A percentile compares a stretch with the other conserved stretches of the same genome.
phyloP scores from a whole-genome alignment of 257 asterid genomes.

The Haberlea rhodopensis region DNA sequence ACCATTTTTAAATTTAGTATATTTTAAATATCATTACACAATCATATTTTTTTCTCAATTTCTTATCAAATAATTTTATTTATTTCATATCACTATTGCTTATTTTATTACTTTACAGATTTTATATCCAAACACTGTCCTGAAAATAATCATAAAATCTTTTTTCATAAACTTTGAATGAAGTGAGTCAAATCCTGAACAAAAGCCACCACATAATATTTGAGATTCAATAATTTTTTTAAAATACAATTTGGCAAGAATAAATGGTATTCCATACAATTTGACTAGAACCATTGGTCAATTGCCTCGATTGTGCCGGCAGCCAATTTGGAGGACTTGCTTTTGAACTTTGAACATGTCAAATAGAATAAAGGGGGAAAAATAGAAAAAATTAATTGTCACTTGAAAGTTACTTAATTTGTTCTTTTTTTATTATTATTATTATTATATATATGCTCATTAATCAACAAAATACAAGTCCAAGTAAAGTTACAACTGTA shows the following conservation, averaged over 20 bases:
- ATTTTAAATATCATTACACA: no score
- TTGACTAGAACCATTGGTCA: neutral
- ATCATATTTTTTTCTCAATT: no score
- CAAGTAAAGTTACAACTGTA: slow-evolving; percentile 33
- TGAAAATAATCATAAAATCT: no score
- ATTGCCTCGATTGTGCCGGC: neutral
- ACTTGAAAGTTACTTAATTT: neutral
- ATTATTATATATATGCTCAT: no score
- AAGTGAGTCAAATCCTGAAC: neutral
- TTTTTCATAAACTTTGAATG: no score
- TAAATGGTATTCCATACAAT: neutral
- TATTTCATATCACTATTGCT: no score
- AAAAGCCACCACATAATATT: neutral
- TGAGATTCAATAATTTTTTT: neutral
- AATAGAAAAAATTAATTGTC: neutral
- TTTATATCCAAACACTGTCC: no score
- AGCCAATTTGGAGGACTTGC: neutral
- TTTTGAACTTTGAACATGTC: neutral
- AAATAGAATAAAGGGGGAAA: no score
- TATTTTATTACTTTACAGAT: no score
- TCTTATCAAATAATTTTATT: no score
- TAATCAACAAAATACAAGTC: neutral
- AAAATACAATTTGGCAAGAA: neutral
- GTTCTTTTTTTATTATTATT: no score
- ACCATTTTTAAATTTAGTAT: no score